Evolutionary conservation across 345 rosid genomes (phyloP).

Genomic region (Gossypium thurberi): DNA sequence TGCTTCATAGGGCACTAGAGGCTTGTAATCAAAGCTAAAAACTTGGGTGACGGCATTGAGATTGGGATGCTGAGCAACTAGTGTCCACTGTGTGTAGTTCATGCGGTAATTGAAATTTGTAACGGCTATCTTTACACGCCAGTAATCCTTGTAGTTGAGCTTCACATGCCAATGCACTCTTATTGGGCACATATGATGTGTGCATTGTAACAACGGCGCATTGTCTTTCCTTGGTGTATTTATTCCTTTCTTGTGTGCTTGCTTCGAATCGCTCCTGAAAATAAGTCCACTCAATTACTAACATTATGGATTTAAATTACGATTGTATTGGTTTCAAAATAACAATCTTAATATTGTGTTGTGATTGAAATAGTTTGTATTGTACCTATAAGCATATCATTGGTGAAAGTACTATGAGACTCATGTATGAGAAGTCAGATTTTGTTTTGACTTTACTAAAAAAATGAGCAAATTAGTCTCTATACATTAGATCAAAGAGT

Average conservation of each 20-base stretch:
- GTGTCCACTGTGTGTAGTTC: constrained; percentile 63
- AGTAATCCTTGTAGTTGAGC: constrained; percentile 48
- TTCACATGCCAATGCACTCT: constrained; percentile 66
- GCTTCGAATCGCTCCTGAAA: constrained; percentile 48
- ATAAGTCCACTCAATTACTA: too few relatives aligned
- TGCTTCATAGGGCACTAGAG: constrained; percentile 40
- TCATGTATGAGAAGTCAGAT: too few relatives aligned
- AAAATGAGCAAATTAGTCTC: too few relatives aligned
- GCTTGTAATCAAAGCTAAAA: constrained; percentile 58
- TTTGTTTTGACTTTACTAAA: too few relatives aligned
- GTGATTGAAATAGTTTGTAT: too few relatives aligned
- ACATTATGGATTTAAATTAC: too few relatives aligned
- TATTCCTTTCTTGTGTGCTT: constrained; percentile 34
- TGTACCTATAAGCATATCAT: too few relatives aligned
- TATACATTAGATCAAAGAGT: too few relatives aligned
- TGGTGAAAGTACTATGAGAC: too few relatives aligned
- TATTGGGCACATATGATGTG: constrained; percentile 61
- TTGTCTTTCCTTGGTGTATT: constrained; percentile 54
- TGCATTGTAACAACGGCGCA: constrained; percentile 50
- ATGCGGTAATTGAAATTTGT: constrained; percentile 53
- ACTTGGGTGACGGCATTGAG: constrained; percentile 55
- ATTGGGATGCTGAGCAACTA: constrained; percentile 59
- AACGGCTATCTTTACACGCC: constrained; percentile 57
- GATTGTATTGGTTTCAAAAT: too few relatives aligned
- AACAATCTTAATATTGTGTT: too few relatives aligned